Evolutionary conservation across 106 monocot genomes (phyloP), one percentile per base, ranked within the genome.

Genomic region (Vanilla planifolia): DNA sequence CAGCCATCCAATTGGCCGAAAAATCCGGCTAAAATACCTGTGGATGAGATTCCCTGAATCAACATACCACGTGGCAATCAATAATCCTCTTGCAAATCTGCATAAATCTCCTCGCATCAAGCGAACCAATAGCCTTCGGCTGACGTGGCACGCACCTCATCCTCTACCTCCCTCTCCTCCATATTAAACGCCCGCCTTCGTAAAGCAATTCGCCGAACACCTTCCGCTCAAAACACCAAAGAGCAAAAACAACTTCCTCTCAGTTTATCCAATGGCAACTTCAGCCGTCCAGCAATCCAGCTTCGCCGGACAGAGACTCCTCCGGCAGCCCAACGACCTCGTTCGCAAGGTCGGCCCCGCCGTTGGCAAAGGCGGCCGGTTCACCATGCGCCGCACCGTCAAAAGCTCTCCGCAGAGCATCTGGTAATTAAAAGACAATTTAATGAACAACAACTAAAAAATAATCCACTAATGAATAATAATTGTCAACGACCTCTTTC

Each of bases 351-450:
- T 77, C 46, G 77, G 77, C 24, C n/a, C n/a, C n/a, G 58, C 64
- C 60, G 43, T 60, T 14, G 70, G 67, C 32, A 59, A 68, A 47
- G 68, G 53, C 3, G 73, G 86, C 46, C 83, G 92, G 62, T 67
- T 92, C 83, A 71, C 83, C 64, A 92, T 92, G 92, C 92, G 92
- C 57, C 80, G 92, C 14, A 92, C 92, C n/a, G 70, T 84, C 68
- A 87, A 78, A 65, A 80, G 66, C 48, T 67, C 87, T 52, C 84
- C 92, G 30, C 75, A 81, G 61, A 92, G 92, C 77, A 84, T 81
- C 60, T 92, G 92, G 92, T 92, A 75, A 25, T 50, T 17, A 20
- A 48, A 48, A 17, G 6, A 2, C 47, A 37, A 37, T 37, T 37
- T 37, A 37, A 37, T 37, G 10, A 37, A 6, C 5, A 37, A 37